Evolutionary conservation across 306 rosid species (phyloP).

Genomic region (Corylus avellana): DNA sequence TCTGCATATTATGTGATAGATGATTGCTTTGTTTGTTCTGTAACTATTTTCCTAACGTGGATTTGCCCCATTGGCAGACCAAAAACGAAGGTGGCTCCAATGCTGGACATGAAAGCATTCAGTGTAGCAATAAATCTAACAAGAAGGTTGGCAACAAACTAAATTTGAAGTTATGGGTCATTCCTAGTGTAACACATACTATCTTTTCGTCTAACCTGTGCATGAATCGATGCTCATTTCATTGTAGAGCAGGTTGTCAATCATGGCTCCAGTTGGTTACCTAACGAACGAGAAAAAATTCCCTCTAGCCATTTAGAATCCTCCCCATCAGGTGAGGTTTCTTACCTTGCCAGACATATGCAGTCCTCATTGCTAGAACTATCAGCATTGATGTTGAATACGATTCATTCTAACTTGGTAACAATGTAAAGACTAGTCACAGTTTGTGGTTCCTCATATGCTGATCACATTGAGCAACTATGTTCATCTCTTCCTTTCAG

Average conservation of each 20-base stretch:
- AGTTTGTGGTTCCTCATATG: background rate
- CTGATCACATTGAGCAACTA: background rate
- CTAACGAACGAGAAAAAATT: constrained; percentile 13
- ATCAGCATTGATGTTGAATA: background rate
- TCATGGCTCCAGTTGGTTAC: background rate
- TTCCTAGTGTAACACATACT: background rate
- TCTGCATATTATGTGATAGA: background rate
- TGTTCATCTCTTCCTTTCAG: constrained; percentile 16
- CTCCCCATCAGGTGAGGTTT: constrained; percentile 14
- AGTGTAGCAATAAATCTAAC: background rate
- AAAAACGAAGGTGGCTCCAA: constrained; percentile 6
- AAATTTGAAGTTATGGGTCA: background rate
- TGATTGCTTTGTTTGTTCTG: background rate
- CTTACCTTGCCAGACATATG: background rate
- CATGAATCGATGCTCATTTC: background rate
- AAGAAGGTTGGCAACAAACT: constrained; percentile 21
- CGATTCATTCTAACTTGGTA: background rate
- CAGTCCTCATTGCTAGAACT: background rate
- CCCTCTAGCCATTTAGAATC: background rate
- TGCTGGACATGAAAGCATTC: background rate
- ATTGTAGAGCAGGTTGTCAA: constrained; percentile 22
- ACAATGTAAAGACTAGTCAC: background rate
- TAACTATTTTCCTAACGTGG: background rate
- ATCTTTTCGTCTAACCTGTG: background rate
- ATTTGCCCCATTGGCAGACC: background rate